phyloP scores from a whole-genome alignment of 257 asterid species.

The Paraleonurus japonicus region DNA sequence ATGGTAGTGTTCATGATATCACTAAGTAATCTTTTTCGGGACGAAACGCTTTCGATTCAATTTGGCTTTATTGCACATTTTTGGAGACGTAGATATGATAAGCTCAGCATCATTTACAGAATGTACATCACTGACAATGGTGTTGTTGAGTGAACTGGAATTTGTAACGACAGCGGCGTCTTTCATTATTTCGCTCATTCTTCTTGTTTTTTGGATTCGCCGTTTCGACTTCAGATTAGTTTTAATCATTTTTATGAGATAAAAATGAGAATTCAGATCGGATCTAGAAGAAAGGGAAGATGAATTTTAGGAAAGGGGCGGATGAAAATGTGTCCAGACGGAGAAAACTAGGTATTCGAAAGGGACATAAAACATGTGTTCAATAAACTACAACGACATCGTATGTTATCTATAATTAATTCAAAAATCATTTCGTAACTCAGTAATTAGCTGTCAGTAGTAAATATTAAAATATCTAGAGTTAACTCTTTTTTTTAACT shows the following conservation, averaged over 20 bases:
- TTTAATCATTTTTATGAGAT: background rate
- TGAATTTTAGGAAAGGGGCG: background rate
- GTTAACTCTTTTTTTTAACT: no score
- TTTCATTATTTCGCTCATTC: background rate
- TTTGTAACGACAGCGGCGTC: background rate
- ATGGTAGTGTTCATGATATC: background rate
- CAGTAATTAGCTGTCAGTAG: no score
- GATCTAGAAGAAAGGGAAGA: background rate
- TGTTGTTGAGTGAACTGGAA: constrained; percentile 3
- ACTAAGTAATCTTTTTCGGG: background rate
- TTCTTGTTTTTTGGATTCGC: background rate
- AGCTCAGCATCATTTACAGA: constrained; percentile 37
- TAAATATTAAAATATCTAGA: no score
- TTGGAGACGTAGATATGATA: constrained; percentile 16
- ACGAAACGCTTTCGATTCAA: background rate
- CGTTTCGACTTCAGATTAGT: constrained; percentile 11
- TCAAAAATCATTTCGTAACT: background rate
- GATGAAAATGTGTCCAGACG: background rate
- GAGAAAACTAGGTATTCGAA: background rate
- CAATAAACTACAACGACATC: background rate
- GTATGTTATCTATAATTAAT: background rate
- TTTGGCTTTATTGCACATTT: background rate
- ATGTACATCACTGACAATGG: constrained; percentile 21
- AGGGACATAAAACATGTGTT: background rate
- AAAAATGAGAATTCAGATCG: constrained; percentile 7